Conservation (phyloP, 2,329 filamentous ascomycete species). For the Camptophora hylomeconis region DNA sequence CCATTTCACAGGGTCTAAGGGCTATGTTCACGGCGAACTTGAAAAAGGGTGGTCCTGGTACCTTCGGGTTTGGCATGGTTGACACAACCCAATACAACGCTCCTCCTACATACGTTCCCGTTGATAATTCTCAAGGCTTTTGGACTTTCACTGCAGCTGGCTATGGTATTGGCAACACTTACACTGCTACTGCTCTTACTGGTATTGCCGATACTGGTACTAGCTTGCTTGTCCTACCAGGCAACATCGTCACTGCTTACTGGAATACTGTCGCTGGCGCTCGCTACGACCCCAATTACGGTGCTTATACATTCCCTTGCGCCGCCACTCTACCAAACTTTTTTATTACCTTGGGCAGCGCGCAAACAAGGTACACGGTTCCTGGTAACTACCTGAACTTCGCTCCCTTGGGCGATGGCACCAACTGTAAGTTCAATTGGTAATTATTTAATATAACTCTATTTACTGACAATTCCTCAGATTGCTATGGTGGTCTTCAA, state of each 20-base stretch:
- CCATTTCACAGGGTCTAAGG: conserved; percentile 36
- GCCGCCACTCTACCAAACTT: conserved; percentile 67
- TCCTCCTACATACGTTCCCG: conserved; percentile 56
- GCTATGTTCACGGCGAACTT: conserved; percentile 32
- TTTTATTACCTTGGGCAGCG: conserved; percentile 84
- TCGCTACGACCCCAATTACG: conserved; percentile 9
- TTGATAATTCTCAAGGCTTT: conserved; percentile 54
- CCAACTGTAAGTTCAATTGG: conserved; percentile 13
- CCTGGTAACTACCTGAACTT: conserved; percentile 42
- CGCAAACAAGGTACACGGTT: conserved; percentile 50
- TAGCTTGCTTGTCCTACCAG: conserved; percentile 49
- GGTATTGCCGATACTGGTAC: conserved; percentile 60
- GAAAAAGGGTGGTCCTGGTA: conserved; percentile 38
- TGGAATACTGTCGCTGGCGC: conserved; percentile 45
- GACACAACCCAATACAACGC: conserved; percentile 46
- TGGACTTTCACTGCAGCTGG: conserved; percentile 52
- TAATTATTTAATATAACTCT: too few relatives aligned
- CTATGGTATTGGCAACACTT: conserved; percentile 40
- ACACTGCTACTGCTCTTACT: conserved; percentile 30
- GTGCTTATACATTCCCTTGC: conserved; percentile 32
- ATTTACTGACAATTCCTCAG: too few relatives aligned
- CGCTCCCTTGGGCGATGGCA: conserved; percentile 11
- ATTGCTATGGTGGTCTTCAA: conserved; percentile 69
- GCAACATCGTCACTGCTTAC: conserved; percentile 42
- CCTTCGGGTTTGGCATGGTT: conserved; percentile 47